Percentiles rank a stretch among this genome's conserved stretches.
Evolutionary conservation across 2,329 filamentous ascomycete species (phyloP).

Genomic region (Helminthosporium solani): DNA sequence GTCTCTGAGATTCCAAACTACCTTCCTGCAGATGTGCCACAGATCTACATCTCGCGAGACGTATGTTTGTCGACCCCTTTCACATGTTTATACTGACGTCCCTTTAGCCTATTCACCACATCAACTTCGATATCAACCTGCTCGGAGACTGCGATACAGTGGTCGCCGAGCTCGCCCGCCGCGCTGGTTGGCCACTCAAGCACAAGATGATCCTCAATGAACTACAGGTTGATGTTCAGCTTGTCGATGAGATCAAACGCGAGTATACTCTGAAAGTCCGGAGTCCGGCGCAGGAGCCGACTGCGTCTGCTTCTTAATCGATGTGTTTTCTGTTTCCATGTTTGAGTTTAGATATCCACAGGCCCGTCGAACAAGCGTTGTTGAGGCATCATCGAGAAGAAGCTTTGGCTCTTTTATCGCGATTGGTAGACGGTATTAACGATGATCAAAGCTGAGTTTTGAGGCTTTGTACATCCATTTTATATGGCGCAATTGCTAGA

Average conservation of each 20-base stretch:
- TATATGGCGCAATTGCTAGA: neutral
- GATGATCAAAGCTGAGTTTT: neutral
- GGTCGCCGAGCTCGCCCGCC: slow-evolving; percentile 79
- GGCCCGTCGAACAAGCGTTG: too few species aligned
- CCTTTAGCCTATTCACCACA: slow-evolving; percentile 70
- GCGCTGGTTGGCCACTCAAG: slow-evolving; percentile 74
- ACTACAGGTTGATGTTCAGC: slow-evolving; percentile 60
- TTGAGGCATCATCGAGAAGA: too few species aligned
- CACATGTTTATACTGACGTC: slow-evolving; percentile 4
- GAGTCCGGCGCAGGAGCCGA: slow-evolving; percentile 8
- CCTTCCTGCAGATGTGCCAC: slow-evolving; percentile 75
- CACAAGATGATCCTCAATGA: slow-evolving; percentile 80
- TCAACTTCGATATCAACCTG: slow-evolving; percentile 94
- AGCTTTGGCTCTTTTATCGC: too few species aligned
- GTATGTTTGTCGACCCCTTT: slow-evolving; percentile 43
- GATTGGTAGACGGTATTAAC: too few species aligned
- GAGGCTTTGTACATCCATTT: neutral
- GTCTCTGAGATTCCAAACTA: slow-evolving; percentile 88
- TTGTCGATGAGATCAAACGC: slow-evolving; percentile 32
- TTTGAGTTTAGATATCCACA: neutral
- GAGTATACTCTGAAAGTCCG: slow-evolving; percentile 31
- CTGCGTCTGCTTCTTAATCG: neutral
- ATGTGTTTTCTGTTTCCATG: neutral
- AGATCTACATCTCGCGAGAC: slow-evolving; percentile 85
- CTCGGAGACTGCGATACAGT: slow-evolving; percentile 94